A percentile compares a stretch with the other conserved stretches of the same genome.
phyloP scores from a whole-genome alignment of 148 eudicot species.

The Rhododendron ferrugineum region DNA sequence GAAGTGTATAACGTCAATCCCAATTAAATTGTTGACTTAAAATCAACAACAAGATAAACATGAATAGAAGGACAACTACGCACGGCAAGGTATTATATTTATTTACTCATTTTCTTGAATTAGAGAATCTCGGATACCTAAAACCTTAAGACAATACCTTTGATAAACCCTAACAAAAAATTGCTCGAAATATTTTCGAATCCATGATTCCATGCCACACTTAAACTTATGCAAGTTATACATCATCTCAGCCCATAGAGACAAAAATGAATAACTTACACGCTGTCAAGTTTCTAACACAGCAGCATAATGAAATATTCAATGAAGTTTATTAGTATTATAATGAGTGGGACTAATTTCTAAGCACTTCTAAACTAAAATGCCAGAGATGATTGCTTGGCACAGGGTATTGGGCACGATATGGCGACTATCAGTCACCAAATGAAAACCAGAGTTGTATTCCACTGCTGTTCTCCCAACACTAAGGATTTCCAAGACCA shows the following conservation, averaged over 20 bases:
- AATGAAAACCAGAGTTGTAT: neutral
- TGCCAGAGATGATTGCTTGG: neutral
- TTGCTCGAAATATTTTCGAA: neutral
- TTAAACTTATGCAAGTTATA: neutral
- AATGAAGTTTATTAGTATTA: neutral
- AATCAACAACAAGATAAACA: neutral
- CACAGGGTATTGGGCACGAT: neutral
- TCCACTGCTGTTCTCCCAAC: neutral
- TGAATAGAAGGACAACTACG: neutral
- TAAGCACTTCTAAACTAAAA: neutral
- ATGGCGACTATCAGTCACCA: neutral
- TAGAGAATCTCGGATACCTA: neutral
- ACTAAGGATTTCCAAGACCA: neutral
- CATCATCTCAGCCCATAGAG: neutral
- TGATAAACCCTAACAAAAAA: neutral
- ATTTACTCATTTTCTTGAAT: neutral
- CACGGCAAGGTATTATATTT: neutral
- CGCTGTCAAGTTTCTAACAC: neutral
- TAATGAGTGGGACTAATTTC: neutral
- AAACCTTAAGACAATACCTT: neutral
- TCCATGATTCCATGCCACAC: neutral
- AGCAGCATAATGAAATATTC: neutral
- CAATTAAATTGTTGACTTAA: constrained; percentile 4
- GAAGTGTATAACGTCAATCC: constrained; percentile 11
- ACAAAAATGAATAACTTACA: neutral